Evolutionary conservation across 148 eudicot genomes (phyloP).

Genomic region (Rhododendron griersonianum): DNA sequence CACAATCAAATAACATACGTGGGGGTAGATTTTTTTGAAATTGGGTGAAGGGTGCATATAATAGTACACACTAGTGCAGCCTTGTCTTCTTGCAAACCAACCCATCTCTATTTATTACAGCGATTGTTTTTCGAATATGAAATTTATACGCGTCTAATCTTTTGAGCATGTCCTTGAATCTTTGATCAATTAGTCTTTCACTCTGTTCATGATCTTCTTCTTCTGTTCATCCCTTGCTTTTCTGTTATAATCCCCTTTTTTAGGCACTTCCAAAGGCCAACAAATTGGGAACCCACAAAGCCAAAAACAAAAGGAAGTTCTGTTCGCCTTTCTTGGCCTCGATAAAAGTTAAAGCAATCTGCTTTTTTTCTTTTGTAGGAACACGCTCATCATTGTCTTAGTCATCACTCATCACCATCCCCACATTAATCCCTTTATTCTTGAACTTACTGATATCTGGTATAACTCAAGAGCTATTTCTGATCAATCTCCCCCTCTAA

Average conservation of each 20-base stretch:
- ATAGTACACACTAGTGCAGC: not conserved
- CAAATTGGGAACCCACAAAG: constrained; percentile 25
- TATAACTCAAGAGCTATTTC: constrained; percentile 12
- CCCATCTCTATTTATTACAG: not conserved
- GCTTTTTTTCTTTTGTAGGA: constrained; percentile 31
- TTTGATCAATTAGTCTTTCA: not conserved
- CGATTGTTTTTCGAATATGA: not conserved
- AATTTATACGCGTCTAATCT: not conserved
- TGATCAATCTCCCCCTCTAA: constrained; percentile 2
- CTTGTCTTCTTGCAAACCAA: not conserved
- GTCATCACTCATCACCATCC: constrained; percentile 12
- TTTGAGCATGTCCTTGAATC: not conserved
- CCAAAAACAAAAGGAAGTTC: constrained; percentile 29
- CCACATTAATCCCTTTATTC: constrained; percentile 9
- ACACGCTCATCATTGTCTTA: constrained; percentile 22
- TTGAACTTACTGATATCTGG: constrained; percentile 9
- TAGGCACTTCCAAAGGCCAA: constrained; percentile 19
- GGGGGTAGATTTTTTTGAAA: not conserved
- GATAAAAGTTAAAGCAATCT: constrained; percentile 52
- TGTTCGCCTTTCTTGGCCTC: constrained; percentile 29
- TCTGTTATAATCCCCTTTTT: constrained; percentile 19
- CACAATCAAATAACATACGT: not conserved
- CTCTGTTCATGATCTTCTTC: constrained; percentile 16
- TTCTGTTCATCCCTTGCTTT: constrained; percentile 21
- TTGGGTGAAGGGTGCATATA: not conserved